Evolutionary conservation across 352 stramenopile species (phyloP).

Genomic region (Globisporangium takayamanum): DNA sequence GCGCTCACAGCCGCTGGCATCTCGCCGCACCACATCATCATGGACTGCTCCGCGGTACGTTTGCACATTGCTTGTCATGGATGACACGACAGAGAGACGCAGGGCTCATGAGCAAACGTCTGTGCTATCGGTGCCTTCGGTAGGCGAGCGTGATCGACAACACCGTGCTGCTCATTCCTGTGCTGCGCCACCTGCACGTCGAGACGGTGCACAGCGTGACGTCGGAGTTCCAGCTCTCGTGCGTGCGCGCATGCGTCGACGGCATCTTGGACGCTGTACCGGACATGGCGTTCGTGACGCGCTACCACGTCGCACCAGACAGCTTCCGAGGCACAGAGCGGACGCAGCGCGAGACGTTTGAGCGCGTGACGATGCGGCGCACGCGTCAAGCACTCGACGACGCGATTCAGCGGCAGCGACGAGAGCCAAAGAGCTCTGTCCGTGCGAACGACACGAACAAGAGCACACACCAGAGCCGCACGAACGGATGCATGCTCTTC

Average conservation of each 20-base stretch:
- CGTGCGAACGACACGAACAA: not conserved
- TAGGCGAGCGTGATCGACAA: conserved; percentile 39
- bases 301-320: conserved; percentile 26
- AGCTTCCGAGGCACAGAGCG: conserved; percentile 14
- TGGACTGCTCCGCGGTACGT: conserved; percentile 55
- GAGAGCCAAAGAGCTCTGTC: conserved; percentile 4
- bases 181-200: conserved; percentile 27
- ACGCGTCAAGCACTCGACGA: conserved; percentile 12
- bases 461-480: not conserved
- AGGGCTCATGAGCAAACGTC: not conserved
- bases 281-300: conserved; percentile 19
- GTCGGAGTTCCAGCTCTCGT: conserved; percentile 27
- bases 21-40: conserved; percentile 61
- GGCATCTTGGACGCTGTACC: conserved; percentile 16
- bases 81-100: not conserved
- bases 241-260: conserved; percentile 25
- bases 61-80: not conserved
- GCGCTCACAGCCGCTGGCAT: conserved; percentile 43
- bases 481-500: no score
- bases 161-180: conserved; percentile 19
- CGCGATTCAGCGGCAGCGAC: conserved; percentile 16
- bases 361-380: conserved; percentile 1
- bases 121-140: not conserved
- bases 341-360: conserved; percentile 4
- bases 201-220: conserved; percentile 30